Conservation (phyloP, 495 filamentous ascomycete genomes). For the Hyphodiscus hymeniophilus region DNA sequence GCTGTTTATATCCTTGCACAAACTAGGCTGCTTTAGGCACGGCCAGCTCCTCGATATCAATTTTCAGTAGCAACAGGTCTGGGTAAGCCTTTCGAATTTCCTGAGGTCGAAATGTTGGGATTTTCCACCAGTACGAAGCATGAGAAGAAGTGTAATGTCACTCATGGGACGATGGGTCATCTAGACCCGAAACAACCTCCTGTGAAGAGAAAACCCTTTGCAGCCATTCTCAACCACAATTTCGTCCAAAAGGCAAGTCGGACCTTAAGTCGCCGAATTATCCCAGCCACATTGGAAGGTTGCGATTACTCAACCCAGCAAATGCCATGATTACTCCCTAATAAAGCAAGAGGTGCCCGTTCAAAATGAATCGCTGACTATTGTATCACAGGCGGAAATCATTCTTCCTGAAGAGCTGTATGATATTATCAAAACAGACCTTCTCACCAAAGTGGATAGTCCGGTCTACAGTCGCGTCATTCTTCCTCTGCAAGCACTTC, state of each 20-base stretch:
- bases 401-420: constrained; percentile 63
- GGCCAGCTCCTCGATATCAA: too few species aligned
- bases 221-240: constrained; percentile 54
- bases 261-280: too few species aligned
- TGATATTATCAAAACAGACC: constrained; percentile 44
- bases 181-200: constrained; percentile 64
- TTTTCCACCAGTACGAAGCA: constrained; percentile 14
- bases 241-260: constrained; percentile 63
- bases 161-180: constrained; percentile 54
- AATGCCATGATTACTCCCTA: too few species aligned
- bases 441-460: constrained; percentile 26
- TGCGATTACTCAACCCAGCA: too few species aligned
- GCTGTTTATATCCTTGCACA: too few species aligned
- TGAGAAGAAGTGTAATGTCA: constrained; percentile 64
- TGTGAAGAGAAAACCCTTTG: constrained; percentile 64
- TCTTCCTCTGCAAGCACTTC: constrained; percentile 61
- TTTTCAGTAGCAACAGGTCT: too few species aligned
- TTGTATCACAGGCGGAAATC: constrained; percentile 56
- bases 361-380: neutral
- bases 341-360: too few species aligned
- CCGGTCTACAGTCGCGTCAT: constrained; percentile 60
- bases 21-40: too few species aligned
- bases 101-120: constrained; percentile 13
- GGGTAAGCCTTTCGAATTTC: too few species aligned
- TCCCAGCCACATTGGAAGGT: too few species aligned